Conservation (phyloP, 352 stramenopile genomes). For the Halophytophthora polymorphica region DNA sequence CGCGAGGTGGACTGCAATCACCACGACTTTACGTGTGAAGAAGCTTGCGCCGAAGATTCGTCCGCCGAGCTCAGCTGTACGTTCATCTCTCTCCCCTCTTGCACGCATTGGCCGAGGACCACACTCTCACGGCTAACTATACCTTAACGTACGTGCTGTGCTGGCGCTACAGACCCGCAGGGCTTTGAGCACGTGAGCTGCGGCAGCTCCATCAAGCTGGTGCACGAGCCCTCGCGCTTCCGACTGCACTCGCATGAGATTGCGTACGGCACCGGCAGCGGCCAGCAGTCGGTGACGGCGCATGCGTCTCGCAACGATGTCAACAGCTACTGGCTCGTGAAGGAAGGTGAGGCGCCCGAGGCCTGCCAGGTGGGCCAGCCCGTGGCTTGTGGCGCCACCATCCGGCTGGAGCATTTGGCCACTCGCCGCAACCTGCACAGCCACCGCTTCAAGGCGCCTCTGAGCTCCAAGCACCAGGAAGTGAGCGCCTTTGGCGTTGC, state of each 20-base stretch:
- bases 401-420: conserved; percentile 73
- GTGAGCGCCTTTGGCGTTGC: conserved; percentile 81
- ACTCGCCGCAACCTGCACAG: conserved; percentile 81
- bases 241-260: conserved; percentile 85
- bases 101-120: neutral
- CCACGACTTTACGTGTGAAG: conserved; percentile 74
- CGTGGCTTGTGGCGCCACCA: conserved; percentile 56
- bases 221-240: conserved; percentile 70
- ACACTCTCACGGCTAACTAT: neutral
- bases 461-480: conserved; percentile 57
- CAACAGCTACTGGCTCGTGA: conserved; percentile 87
- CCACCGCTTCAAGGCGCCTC: conserved; percentile 64
- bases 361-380: conserved; percentile 51
- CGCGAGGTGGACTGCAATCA: conserved; percentile 76
- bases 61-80: conserved; percentile 73
- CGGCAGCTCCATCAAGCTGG: conserved; percentile 81
- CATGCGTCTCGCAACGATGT: conserved; percentile 69
- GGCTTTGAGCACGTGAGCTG: conserved; percentile 83
- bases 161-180: conserved; percentile 39
- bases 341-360: conserved; percentile 54
- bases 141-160: conserved; percentile 8
- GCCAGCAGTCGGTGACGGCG: conserved; percentile 78
- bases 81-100: conserved; percentile 5
- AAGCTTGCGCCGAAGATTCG: conserved; percentile 63
- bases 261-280: conserved; percentile 69